Percentiles rank a stretch among this genome's conserved stretches.
Conservation (phyloP, 2,329 filamentous ascomycete genomes). For the Akanthomyces uredinophilus region DNA sequence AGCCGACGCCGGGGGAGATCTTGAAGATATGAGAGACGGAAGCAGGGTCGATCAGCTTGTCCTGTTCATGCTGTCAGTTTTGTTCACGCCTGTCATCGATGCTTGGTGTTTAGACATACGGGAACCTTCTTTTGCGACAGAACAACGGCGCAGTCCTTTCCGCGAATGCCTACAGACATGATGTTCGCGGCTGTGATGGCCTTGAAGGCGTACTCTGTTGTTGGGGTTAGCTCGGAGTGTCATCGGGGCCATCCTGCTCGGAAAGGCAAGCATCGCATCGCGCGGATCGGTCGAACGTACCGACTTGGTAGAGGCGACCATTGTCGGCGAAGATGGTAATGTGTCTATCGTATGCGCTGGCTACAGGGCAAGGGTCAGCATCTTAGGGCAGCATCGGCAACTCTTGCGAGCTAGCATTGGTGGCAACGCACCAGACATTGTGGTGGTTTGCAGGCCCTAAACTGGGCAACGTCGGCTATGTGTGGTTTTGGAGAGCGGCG, state of each 20-base stretch:
- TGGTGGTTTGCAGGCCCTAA: conserved; percentile 28
- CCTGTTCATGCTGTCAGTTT: conserved; percentile 48
- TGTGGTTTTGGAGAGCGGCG: background rate
- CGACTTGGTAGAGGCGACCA: conserved; percentile 98
- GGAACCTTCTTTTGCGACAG: conserved; percentile 99
- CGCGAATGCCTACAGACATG: conserved; percentile 91
- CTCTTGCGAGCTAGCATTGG: conserved; percentile 17
- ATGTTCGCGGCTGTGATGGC: conserved; percentile 99
- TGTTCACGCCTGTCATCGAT: background rate
- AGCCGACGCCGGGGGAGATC: conserved; percentile 91
- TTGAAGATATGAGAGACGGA: conserved; percentile 98
- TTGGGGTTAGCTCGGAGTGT: conserved; percentile 9
- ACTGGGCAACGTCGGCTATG: background rate
- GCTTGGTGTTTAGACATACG: conserved; percentile 50
- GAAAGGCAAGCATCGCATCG: conserved; percentile 6
- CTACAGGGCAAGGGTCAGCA: conserved; percentile 23
- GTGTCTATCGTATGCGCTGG: conserved; percentile 91
- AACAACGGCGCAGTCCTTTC: conserved; percentile 95
- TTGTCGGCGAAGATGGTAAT: conserved; percentile 99
- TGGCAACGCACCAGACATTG: conserved; percentile 46
- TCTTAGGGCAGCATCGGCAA: conserved; percentile 23
- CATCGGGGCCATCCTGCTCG: conserved; percentile 15
- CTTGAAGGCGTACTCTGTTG: conserved; percentile 98
- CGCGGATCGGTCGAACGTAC: conserved; percentile 51
- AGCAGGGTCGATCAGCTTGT: conserved; percentile 96